Conservation (phyloP, 192 early-diverging fungal species). For the Allomyces arbusculus region DNA sequence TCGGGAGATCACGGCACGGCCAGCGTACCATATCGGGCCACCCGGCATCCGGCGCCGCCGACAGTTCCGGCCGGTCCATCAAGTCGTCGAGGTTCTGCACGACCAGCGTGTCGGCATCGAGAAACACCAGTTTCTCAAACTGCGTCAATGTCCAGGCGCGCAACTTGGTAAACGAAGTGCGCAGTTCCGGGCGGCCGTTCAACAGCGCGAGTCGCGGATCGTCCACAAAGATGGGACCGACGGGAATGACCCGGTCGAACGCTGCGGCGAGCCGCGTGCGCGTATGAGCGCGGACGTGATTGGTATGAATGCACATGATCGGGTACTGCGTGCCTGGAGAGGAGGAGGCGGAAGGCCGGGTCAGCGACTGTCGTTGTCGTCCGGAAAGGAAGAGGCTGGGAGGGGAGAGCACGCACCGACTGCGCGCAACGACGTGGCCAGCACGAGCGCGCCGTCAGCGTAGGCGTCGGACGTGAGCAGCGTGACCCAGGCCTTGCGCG, state of each 20-base stretch:
- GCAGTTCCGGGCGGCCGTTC: slow-evolving; percentile 63
- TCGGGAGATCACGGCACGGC: background rate
- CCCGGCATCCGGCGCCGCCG: slow-evolving; percentile 75
- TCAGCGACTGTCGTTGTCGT: too few relatives aligned
- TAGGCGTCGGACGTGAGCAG: slow-evolving; percentile 73
- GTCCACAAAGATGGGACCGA: slow-evolving; percentile 41
- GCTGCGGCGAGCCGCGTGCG: slow-evolving; percentile 28
- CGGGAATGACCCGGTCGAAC: slow-evolving; percentile 53
- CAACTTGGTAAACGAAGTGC: slow-evolving; percentile 76
- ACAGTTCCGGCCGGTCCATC: slow-evolving; percentile 48
- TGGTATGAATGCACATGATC: slow-evolving; percentile 50
- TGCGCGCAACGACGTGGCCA: slow-evolving; percentile 51
- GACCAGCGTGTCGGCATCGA: slow-evolving; percentile 79
- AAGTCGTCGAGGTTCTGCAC: slow-evolving; percentile 60
- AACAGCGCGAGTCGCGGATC: slow-evolving; percentile 32
- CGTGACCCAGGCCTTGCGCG: slow-evolving; percentile 46
- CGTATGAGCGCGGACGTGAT: slow-evolving; percentile 26
- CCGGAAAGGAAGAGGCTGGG: too few relatives aligned
- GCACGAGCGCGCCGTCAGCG: slow-evolving; percentile 59
- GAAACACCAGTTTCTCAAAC: slow-evolving; percentile 47
- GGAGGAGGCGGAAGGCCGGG: too few relatives aligned
- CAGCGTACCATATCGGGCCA: slow-evolving; percentile 54
- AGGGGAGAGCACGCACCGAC: too few relatives aligned
- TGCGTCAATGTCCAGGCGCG: slow-evolving; percentile 58
- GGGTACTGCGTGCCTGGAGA: slow-evolving; percentile 27